Evolutionary conservation across 257 asterid genomes (phyloP).

Genomic region (Cynanchum wilfordii): DNA sequence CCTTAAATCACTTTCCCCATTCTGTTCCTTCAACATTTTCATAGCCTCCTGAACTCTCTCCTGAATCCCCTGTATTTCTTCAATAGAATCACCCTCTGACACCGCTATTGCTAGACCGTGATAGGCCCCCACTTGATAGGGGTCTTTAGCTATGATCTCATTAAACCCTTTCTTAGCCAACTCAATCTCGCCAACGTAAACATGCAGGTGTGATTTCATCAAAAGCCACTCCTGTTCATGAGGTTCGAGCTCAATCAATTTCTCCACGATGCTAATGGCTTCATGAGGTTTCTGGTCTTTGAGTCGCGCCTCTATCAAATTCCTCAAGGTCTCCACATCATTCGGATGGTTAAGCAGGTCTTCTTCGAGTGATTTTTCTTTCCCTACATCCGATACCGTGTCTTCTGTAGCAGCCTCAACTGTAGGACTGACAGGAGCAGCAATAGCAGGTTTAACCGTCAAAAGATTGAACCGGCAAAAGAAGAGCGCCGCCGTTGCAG

Average conservation of each 20-base stretch:
- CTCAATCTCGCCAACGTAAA: constrained; percentile 48
- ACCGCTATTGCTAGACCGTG: constrained; percentile 83
- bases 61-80: constrained; percentile 45
- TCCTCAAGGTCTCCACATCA: constrained; percentile 46
- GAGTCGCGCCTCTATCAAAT: constrained; percentile 64
- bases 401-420: constrained; percentile 30
- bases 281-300: constrained; percentile 51
- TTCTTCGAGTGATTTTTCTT: constrained; percentile 44
- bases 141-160: constrained; percentile 61
- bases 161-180: constrained; percentile 54
- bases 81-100: constrained; percentile 47
- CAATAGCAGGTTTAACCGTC: constrained; percentile 22
- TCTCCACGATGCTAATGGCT: constrained; percentile 52
- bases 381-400: constrained; percentile 34
- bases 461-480: constrained; percentile 13
- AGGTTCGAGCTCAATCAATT: constrained; percentile 59
- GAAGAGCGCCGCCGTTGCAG: constrained; percentile 30
- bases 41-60: constrained; percentile 46
- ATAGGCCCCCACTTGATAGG: constrained; percentile 75
- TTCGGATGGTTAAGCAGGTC: constrained; percentile 43
- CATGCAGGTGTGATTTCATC: constrained; percentile 69
- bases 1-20: constrained; percentile 48
- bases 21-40: constrained; percentile 52
- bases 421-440: constrained; percentile 10
- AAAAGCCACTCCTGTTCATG: constrained; percentile 78